Evolutionary conservation across 2,329 filamentous ascomycete species (phyloP), one percentile per base, ranked within the genome.

Genomic region (Fusarium vanettenii): DNA sequence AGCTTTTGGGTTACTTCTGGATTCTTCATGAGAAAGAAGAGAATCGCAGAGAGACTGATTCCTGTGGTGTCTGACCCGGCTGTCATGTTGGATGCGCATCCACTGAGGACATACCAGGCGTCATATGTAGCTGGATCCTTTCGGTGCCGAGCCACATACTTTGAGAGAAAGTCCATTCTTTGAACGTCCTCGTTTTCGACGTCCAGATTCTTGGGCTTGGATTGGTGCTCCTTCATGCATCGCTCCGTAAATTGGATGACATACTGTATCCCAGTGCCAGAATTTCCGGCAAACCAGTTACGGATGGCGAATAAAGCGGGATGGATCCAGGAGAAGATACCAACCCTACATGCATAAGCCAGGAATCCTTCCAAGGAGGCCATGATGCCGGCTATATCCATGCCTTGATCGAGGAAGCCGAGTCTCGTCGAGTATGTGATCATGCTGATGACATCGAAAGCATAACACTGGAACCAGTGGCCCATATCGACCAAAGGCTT

Each of bases 371-470:
- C 65, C 4, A 63, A 13, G 6, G 45, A 20, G n/a, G n/a, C 37
- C 18, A 88, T 85, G 1, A 87, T 77, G 0, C 81, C 83, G 18
- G 82, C 81, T 18, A 86, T 82, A 60, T 89, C 87, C 8, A 84
- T 77, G 0, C 86, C 86, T 18, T 71, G 62, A 43, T 88, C 85
- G 1, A 89, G 79, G 64, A 89, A 87, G 0, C 86, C 87, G 72
- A 84, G 81, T 0, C 78, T 71, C 6, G 76, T 78, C 29, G 76
- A 82, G 64, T 78, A 81, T 0, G 85, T 88, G 48, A 89, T 86
- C 37, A 85, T 82, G 2, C 86, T 86, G 37, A 90, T 88, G 3
- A 89, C 86, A 67, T 89, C 86, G 50, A 87, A 87, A 0, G 85
- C 86, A 64, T 85, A 88, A 70, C 81, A 87, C 69, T 87, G 86